Percentiles rank a stretch among this genome's conserved stretches.
Conservation (phyloP, 768 basidiomycete species). For the Podaxis pistillaris region DNA sequence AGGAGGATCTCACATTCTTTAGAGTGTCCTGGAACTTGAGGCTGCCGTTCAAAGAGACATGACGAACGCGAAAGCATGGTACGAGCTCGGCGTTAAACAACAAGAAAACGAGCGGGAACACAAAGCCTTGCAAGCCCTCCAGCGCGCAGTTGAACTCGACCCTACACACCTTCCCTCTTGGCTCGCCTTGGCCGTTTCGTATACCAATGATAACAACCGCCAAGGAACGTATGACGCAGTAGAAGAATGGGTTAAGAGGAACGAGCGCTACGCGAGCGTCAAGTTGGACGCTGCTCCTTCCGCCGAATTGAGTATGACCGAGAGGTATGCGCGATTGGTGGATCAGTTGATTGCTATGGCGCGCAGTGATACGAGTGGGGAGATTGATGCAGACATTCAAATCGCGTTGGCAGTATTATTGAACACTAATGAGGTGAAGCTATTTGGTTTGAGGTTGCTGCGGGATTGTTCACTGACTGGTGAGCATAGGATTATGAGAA, state of each 20-base stretch:
- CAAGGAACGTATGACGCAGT: slow-evolving; percentile 76
- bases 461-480: not conserved
- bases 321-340: slow-evolving; percentile 56
- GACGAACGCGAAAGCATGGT: slow-evolving; percentile 76
- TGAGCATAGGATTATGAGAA: slow-evolving; percentile 76
- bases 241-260: slow-evolving; percentile 75
- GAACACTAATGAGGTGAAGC: slow-evolving; percentile 82
- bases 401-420: slow-evolving; percentile 91
- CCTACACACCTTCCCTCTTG: slow-evolving; percentile 75
- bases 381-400: slow-evolving; percentile 92
- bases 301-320: slow-evolving; percentile 28
- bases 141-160: slow-evolving; percentile 78
- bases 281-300: slow-evolving; percentile 38
- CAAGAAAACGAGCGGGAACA: slow-evolving; percentile 97
- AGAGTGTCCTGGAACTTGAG: slow-evolving; percentile 89
- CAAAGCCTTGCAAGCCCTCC: slow-evolving; percentile 83
- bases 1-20: slow-evolving; percentile 18
- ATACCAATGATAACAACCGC: slow-evolving; percentile 86
- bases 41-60: slow-evolving; percentile 83
- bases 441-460: slow-evolving; percentile 7
- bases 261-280: slow-evolving; percentile 45
- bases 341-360: slow-evolving; percentile 84
- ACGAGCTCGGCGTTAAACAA: slow-evolving; percentile 90
- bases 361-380: slow-evolving; percentile 49
- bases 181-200: slow-evolving; percentile 87